Base-by-base conservation (phyloP, 805 yeast genomes). In the Starmerella floris region DNA sequence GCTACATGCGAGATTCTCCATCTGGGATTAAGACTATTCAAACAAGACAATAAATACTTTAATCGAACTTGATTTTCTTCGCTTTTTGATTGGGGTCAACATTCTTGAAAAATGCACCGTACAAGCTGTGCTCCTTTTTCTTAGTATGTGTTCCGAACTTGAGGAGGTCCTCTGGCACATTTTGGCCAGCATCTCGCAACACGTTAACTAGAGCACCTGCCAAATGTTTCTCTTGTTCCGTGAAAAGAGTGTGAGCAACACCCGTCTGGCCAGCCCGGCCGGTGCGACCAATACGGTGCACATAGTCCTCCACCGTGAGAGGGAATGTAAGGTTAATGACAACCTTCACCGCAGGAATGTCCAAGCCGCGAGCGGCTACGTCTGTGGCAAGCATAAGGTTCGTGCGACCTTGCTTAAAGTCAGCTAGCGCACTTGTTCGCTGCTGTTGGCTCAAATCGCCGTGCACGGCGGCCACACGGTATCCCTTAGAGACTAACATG, bases 251-350 rank as follows among this genome's bases (percentile, higher is more conserved):
- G 60, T 87, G 93, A 15, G 99, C 94, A 50, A 77, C 75, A 58
- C 99, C 99, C 1, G 85, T 71, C 63, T 80, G 83, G 32, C 97
- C 97, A 15, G 97, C 98, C 66, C 97, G 78, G 48, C 96, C 97
- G 8, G 97, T 88, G 70, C 97, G 81, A 49, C 97, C 97, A 53
- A 88, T 88, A 65, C 97, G 76, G 62, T 88, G 97, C 30, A 88
- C 96, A 58, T 88, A 88, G 64, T 88, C 96, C 63, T 88, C 97
- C 10, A 83, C 91, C 1, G 96, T 87, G 55, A 87, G 72, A 37
- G 98, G 98, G 77, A 88, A 88, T 5, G 96, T 87, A 61, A 88
- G 70, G 62, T 88, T 88, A 61, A 88, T 84, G 32, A 88, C 97
- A 17, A 84, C 82, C 63, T 87, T 88, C 48, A 91, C 98, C 54